phyloP scores from a whole-genome alignment of 371 early-diverging fungal genomes.

The Actinomucor elegans region DNA sequence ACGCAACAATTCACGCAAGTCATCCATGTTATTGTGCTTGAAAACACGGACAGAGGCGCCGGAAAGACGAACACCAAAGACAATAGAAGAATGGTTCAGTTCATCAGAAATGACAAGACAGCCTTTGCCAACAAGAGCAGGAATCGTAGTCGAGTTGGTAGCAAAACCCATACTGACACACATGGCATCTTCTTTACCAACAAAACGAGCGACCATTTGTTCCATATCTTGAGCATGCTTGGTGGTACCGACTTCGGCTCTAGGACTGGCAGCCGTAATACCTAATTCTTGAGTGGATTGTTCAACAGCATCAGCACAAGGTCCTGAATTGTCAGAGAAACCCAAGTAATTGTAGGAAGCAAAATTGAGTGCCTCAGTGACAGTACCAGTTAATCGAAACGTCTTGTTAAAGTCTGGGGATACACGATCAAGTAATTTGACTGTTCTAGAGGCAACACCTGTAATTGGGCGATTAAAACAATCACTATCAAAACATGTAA shows the following conservation, averaged over 20 bases:
- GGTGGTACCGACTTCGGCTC: constrained; percentile 71
- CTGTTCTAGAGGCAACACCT: constrained; percentile 92
- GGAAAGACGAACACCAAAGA: constrained; percentile 95
- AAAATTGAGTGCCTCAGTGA: constrained; percentile 88
- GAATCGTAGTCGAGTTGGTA: constrained; percentile 97
- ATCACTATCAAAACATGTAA: constrained; percentile 59
- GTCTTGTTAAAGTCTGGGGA: constrained; percentile 84
- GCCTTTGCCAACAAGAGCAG: constrained; percentile 89
- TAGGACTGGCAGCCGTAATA: constrained; percentile 63
- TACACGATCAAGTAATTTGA: constrained; percentile 85
- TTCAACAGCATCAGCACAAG: constrained; percentile 93
- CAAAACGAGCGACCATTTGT: constrained; percentile 91
- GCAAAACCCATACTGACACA: constrained; percentile 99
- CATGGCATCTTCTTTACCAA: constrained; percentile 94
- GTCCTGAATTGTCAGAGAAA: constrained; percentile 90
- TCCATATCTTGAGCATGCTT: constrained; percentile 85
- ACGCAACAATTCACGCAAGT: constrained; percentile 87
- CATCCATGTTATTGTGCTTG: constrained; percentile 89
- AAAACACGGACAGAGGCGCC: constrained; percentile 96
- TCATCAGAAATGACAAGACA: constrained; percentile 97
- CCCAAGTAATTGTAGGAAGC: constrained; percentile 99
- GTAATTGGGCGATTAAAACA: constrained; percentile 98
- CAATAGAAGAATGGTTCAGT: constrained; percentile 96
- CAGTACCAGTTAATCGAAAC: constrained; percentile 85
- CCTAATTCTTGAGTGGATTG: constrained; percentile 66